Evolutionary conservation across 106 monocot species (phyloP).

Genomic region (Dioscorea alata): DNA sequence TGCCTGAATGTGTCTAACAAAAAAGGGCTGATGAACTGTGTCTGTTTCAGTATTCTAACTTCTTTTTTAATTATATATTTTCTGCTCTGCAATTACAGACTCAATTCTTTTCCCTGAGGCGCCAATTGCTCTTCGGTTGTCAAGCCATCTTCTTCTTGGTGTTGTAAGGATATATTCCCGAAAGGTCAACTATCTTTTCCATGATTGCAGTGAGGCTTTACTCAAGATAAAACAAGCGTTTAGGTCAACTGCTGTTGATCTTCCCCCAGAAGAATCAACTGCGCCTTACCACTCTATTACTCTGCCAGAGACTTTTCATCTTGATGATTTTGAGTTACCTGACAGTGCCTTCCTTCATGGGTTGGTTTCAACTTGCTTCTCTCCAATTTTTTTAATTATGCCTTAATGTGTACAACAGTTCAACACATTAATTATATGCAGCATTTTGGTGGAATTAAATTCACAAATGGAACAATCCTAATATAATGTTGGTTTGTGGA

Average conservation of each 20-base stretch:
- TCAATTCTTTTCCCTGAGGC: constrained; percentile 97
- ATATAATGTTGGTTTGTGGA: constrained; percentile 1
- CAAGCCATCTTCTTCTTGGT: constrained; percentile 97
- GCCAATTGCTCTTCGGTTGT: constrained; percentile 94
- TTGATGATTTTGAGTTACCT: constrained; percentile 98
- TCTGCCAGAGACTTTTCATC: constrained; percentile 98
- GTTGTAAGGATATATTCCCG: constrained; percentile 99
- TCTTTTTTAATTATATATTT: background rate
- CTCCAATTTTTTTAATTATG: background rate
- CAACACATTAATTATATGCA: no score
- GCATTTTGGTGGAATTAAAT: no score
- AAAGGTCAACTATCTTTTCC: constrained; percentile 99
- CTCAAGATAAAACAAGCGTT: constrained; percentile 99
- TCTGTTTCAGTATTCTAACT: no score
- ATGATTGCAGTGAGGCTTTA: constrained; percentile 98
- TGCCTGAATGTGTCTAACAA: background rate
- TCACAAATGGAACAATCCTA: background rate
- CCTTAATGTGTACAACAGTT: no score
- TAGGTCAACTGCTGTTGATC: constrained; percentile 93
- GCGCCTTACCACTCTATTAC: constrained; percentile 99
- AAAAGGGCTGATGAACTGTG: background rate
- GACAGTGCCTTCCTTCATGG: constrained; percentile 60
- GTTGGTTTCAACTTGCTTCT: constrained; percentile 28
- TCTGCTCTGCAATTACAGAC: constrained; percentile 42
- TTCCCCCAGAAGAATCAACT: constrained; percentile 99